phyloP scores from a whole-genome alignment of 345 rosid genomes.

The Firmiana major region DNA sequence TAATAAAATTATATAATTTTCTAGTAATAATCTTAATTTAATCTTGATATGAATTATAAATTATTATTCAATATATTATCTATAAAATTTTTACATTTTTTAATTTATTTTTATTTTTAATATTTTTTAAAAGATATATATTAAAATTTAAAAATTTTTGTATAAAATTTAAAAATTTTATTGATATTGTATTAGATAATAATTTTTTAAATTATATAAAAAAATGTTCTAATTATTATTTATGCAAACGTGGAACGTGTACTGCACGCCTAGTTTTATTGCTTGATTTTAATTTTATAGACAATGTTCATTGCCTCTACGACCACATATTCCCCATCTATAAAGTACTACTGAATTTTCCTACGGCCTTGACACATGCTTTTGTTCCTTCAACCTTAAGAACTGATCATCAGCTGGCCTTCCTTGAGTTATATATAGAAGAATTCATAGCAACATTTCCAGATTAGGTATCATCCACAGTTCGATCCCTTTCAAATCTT shows the following conservation, averaged over 20 bases:
- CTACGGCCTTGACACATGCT: background rate
- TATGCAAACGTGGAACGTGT: background rate
- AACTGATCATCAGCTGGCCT: background rate
- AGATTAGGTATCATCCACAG: background rate
- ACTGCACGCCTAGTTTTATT: conserved; percentile 10
- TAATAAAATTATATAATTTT: no score
- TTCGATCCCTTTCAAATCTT: background rate
- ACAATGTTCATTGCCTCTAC: background rate
- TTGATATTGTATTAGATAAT: no score
- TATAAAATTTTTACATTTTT: no score
- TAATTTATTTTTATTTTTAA: no score
- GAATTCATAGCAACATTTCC: background rate
- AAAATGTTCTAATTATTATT: background rate
- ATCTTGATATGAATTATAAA: background rate
- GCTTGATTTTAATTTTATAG: background rate
- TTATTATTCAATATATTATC: no score
- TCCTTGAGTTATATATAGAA: background rate
- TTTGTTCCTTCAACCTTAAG: conserved; percentile 6
- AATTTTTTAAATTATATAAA: no score
- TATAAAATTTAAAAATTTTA: no score
- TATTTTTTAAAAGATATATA: no score
- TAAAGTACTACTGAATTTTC: conserved; percentile 17
- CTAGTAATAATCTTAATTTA: background rate
- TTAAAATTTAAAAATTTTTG: no score
- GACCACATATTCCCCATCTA: conserved; percentile 10